These are phyloP conservation scores for Cladosporium sp. DNA, from an alignment of 2,329 filamentous ascomycete species.

Conservation along the genomic window DNA sequence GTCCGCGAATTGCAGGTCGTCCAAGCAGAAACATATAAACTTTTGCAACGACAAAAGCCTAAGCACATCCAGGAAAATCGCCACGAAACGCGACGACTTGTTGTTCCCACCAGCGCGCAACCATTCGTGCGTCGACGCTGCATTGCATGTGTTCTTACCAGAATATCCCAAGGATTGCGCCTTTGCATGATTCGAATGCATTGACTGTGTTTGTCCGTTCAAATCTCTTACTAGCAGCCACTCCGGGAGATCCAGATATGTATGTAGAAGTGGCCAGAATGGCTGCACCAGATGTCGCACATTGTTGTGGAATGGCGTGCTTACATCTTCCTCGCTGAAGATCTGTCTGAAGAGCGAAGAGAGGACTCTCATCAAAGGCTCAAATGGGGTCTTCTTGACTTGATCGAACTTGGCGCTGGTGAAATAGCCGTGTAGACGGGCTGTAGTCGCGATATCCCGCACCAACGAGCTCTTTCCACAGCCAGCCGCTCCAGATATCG, in stretches of 20 bases:
- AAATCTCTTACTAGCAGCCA: slow-evolving; percentile 49
- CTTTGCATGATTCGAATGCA: neutral
- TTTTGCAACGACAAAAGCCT: slow-evolving; percentile 77
- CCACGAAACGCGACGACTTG: slow-evolving; percentile 69
- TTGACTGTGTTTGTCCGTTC: slow-evolving; percentile 4
- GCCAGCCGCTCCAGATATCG: slow-evolving; percentile 54
- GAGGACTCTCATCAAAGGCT: slow-evolving; percentile 57
- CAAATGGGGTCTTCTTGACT: slow-evolving; percentile 56
- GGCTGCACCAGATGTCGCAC: slow-evolving; percentile 53
- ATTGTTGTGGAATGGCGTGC: slow-evolving; percentile 57
- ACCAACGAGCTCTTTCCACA: slow-evolving; percentile 59
- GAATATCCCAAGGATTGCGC: neutral
- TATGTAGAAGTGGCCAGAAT: slow-evolving; percentile 55
- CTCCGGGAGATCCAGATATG: slow-evolving; percentile 60
- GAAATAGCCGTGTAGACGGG: slow-evolving; percentile 57
- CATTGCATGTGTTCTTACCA: slow-evolving; percentile 25
- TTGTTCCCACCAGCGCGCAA: slow-evolving; percentile 41
- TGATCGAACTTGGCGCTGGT: slow-evolving; percentile 58
- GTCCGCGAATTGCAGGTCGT: slow-evolving; percentile 88
- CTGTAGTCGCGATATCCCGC: slow-evolving; percentile 53
- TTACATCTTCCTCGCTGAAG: slow-evolving; percentile 61
- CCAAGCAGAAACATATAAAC: slow-evolving; percentile 81
- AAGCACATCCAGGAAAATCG: slow-evolving; percentile 81
- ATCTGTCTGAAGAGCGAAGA: slow-evolving; percentile 60
- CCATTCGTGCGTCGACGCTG: slow-evolving; percentile 41